Conservation (phyloP, 768 basidiomycete genomes). For the Lepiota brunneoincarnata region DNA sequence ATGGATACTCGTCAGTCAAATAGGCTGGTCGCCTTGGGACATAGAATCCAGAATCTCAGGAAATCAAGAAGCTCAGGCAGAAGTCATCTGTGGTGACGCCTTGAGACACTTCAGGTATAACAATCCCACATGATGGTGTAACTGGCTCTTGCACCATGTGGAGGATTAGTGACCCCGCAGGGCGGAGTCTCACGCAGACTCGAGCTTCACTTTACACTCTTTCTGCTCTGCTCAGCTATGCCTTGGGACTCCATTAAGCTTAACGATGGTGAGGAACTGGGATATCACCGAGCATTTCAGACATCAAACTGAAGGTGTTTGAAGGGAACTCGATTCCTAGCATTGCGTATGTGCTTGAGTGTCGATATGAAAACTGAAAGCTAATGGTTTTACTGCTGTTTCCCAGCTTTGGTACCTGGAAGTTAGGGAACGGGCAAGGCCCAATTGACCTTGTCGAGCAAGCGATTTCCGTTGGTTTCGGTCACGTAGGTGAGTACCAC, state of each 20-base stretch:
- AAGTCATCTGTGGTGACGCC: no score
- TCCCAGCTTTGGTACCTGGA: conserved; percentile 60
- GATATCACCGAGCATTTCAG: background rate
- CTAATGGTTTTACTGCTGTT: background rate
- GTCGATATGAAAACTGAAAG: background rate
- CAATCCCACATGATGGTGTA: no score
- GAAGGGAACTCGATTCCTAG: conserved; percentile 46
- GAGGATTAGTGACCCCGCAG: no score
- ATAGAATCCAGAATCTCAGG: no score
- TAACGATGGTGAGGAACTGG: conserved; percentile 49
- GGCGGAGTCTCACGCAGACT: no score
- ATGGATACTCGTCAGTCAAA: no score
- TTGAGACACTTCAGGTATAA: no score
- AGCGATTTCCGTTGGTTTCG: conserved; percentile 59
- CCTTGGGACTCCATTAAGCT: conserved; percentile 59
- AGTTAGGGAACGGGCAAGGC: conserved; percentile 52
- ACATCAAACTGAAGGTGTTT: background rate
- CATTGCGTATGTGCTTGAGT: conserved; percentile 34
- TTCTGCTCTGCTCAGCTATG: conserved; percentile 32
- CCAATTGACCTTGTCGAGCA: conserved; percentile 56
- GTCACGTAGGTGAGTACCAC: conserved; percentile 50
- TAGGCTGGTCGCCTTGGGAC: no score
- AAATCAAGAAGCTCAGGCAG: no score
- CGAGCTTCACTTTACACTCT: no score
- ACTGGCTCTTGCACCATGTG: no score